Conservation (phyloP, 179 eudicot genomes). For the Silene coronaria region DNA sequence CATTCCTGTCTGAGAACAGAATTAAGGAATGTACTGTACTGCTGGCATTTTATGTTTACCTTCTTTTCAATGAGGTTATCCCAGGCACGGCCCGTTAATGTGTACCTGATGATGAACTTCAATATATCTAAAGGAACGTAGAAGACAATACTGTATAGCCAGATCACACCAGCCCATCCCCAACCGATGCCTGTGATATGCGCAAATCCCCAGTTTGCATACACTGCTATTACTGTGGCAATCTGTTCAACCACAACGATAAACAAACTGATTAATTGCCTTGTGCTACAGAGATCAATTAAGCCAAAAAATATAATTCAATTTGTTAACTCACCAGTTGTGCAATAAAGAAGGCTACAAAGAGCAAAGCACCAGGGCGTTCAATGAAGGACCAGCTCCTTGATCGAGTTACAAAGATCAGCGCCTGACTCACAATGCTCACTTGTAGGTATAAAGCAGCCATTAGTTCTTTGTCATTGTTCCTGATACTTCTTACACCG, state of each 20-base stretch:
- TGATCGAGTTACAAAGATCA: slow-evolving; percentile 86
- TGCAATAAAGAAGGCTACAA: slow-evolving; percentile 59
- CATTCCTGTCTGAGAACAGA: not conserved
- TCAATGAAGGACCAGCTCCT: slow-evolving; percentile 71
- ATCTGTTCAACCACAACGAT: slow-evolving; percentile 30
- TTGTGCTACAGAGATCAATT: not conserved
- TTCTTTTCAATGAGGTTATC: slow-evolving; percentile 48
- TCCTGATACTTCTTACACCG: slow-evolving; percentile 50
- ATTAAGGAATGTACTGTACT: not conserved
- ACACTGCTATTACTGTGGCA: slow-evolving; percentile 76
- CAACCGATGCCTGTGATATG: slow-evolving; percentile 67
- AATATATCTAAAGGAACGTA: slow-evolving; percentile 68
- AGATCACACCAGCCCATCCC: slow-evolving; percentile 92
- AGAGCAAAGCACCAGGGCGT: slow-evolving; percentile 73
- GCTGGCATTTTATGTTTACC: slow-evolving; percentile 22
- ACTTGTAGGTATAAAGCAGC: slow-evolving; percentile 87
- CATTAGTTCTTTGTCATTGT: slow-evolving; percentile 38
- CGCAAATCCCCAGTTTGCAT: slow-evolving; percentile 69
- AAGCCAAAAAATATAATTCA: not conserved
- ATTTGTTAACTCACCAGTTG: slow-evolving; percentile 55
- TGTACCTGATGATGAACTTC: slow-evolving; percentile 57
- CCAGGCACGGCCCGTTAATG: slow-evolving; percentile 71
- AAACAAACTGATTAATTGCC: not conserved
- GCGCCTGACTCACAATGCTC: slow-evolving; percentile 86
- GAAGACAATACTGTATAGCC: slow-evolving; percentile 58